Base-by-base conservation (phyloP, 345 rosid species). In the Arabidopsis suecica region DNA sequence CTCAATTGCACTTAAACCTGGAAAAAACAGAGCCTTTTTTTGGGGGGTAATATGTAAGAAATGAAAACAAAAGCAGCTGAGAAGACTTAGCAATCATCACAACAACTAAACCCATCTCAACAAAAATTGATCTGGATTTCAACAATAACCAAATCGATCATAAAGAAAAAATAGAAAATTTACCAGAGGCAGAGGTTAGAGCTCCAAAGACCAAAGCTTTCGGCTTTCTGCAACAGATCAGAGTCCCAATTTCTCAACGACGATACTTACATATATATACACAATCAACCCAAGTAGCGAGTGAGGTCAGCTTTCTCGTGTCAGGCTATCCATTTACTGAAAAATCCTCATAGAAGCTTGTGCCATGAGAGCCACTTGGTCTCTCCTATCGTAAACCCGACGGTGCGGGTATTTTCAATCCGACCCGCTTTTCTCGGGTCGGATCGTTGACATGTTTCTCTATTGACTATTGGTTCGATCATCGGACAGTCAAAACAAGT, bases 291-390 rank as follows among this genome's bases (percentile, higher is more conserved):
- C 37, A 76, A 63, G 42, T 1, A 44, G 20, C 5, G 50, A 18
- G 32, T 61, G 40, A 68, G 34, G 33, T 76, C 65, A 77, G 65
- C 53, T 55, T 47, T 14, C 25, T 77, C 14, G 37, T 77, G 76
- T 64, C 71, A 77, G 66, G 22, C 54, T 64, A 69, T 53, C 59
- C 32, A 47, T 25, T 18, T 59, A 42, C 57, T 55, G 58, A 45
- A 14, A 62, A 73, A 54, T 67, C 68, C 38, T 64, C 68, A 40
- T 58, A 28, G 47, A 65, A 13, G 1, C 48, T 57, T 64, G 76
- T 77, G 76, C 68, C 72, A 71, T 65, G 48, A 65, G 40, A 77
- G 49, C 80, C 76, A 77, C 80, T 71, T 71, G 72, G 71, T 65
- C 18, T 38, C 55, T 55, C 64, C 53, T 54, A 76, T 69, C 69